Base-by-base conservation (phyloP, 495 filamentous ascomycete species). In the Melanomma pulvis-pyrius region DNA sequence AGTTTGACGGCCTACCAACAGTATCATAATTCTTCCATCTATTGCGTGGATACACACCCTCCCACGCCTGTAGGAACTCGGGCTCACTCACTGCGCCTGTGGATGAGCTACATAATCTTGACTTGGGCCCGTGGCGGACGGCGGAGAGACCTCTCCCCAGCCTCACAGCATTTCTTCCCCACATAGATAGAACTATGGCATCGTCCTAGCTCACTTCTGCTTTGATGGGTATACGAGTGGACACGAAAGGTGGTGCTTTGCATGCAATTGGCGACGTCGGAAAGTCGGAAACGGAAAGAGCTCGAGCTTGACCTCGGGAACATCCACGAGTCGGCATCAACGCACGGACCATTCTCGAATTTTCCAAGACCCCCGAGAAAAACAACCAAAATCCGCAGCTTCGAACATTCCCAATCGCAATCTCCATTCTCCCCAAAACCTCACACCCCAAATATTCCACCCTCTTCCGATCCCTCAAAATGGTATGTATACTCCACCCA, bases 81-180 rank as follows among this genome's bases (percentile, higher is more conserved):
- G 34, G 50, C 19, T 50, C 48, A 44, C 59, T 65, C 25, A 71
- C 56, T 12, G 65, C 51, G 19, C 50, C 48, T 2, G 25, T 32
- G 3, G 46, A 26, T 30, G 49, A 44, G 58, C 62, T 70, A 30
- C 63, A 48, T 24, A 50, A 70, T 59, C 62, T 34, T 36, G 22
- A 30, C 5, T 1, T 4, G 7, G 36, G 19, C 17, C 49, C n/a
- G 13, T 36, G 55, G 7, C 24, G 51, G 53, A 41, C 21, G 25
- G 53, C 15, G 39, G 59, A 62, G 53, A 39, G 44, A 13, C 48
- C 32, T 25, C 59, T 59, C 65, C 65, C 63, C 53, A 68, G 24
- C 41, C 65, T 25, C 46, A 68, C 59, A 17, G 34, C 65, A 68
- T 68, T 68, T 41, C 65, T 63, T 63, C 66, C 48, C 59, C 59